Conservation (phyloP, 139 green algal genomes). For the Nannochloris sp. region DNA sequence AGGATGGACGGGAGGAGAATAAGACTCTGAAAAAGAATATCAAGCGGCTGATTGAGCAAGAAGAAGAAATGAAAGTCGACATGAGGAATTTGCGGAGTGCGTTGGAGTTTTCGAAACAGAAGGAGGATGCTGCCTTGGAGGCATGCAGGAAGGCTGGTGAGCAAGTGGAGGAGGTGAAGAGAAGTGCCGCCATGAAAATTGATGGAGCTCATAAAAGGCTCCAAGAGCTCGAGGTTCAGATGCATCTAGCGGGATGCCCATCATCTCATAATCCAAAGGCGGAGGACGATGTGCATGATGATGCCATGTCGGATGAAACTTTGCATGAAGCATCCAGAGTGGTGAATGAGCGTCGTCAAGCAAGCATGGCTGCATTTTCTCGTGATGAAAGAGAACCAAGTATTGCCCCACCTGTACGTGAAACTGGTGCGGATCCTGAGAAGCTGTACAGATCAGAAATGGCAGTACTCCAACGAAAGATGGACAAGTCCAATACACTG, state of each 20-base stretch:
- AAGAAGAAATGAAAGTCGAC: not conserved
- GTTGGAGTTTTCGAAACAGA: constrained; percentile 1
- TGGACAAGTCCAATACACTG: constrained; percentile 1
- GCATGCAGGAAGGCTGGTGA: not conserved
- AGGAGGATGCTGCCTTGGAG: not conserved
- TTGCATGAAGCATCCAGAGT: not conserved
- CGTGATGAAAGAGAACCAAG: no score
- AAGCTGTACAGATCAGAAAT: not conserved
- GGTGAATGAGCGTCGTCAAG: not conserved
- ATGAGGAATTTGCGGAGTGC: not conserved
- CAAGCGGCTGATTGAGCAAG: not conserved
- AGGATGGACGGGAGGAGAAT: not conserved
- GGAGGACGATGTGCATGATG: not conserved
- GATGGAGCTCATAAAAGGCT: not conserved
- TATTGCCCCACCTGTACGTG: no score
- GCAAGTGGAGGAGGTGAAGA: constrained; percentile 1
- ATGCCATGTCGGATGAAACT: not conserved
- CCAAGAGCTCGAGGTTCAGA: not conserved
- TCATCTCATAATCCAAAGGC: not conserved
- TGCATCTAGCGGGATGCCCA: not conserved
- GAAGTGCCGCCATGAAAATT: not conserved
- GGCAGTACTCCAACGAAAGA: not conserved
- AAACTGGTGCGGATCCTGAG: not conserved
- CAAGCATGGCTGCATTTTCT: not conserved
- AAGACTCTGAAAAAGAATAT: not conserved